Conservation (phyloP, 2,329 filamentous ascomycete species). For the Stachybotrys elegans region DNA sequence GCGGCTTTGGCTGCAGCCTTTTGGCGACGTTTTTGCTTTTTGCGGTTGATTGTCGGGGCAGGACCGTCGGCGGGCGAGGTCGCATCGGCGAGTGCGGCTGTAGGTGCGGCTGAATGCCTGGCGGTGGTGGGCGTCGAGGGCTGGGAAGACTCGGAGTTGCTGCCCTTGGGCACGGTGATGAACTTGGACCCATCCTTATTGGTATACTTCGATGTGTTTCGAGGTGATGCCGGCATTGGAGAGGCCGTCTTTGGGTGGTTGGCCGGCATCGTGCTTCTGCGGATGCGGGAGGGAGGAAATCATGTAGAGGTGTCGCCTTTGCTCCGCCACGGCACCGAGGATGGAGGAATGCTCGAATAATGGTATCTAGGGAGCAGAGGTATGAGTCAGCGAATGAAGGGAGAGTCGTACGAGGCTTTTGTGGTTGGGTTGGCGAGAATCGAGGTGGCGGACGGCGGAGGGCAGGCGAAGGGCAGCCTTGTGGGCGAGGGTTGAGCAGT, state of each 20-base stretch:
- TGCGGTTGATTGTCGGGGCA: constrained; percentile 67
- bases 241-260: constrained; percentile 46
- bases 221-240: constrained; percentile 46
- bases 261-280: constrained; percentile 43
- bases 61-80: constrained; percentile 21
- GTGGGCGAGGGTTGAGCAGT: constrained; percentile 1
- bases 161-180: constrained; percentile 58
- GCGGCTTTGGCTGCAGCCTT: constrained; percentile 73
- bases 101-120: constrained; percentile 28
- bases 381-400: constrained; percentile 1
- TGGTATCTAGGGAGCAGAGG: constrained; percentile 10
- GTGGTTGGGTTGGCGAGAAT: not conserved
- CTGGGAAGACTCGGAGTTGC: constrained; percentile 47
- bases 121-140: constrained; percentile 45
- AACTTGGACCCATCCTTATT: constrained; percentile 67
- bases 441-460: too few species aligned
- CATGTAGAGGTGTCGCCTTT: constrained; percentile 30
- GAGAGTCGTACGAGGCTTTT: constrained; percentile 6
- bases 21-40: constrained; percentile 90
- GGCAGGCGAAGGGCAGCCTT: too few species aligned
- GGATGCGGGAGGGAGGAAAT: constrained; percentile 26
- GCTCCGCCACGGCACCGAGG: constrained; percentile 14
- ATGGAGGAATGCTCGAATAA: constrained; percentile 1
- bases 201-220: constrained; percentile 55
- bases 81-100: constrained; percentile 22